Base-by-base conservation (phyloP, 2,329 filamentous ascomycete genomes). In the Ophiostoma fasciatum region DNA sequence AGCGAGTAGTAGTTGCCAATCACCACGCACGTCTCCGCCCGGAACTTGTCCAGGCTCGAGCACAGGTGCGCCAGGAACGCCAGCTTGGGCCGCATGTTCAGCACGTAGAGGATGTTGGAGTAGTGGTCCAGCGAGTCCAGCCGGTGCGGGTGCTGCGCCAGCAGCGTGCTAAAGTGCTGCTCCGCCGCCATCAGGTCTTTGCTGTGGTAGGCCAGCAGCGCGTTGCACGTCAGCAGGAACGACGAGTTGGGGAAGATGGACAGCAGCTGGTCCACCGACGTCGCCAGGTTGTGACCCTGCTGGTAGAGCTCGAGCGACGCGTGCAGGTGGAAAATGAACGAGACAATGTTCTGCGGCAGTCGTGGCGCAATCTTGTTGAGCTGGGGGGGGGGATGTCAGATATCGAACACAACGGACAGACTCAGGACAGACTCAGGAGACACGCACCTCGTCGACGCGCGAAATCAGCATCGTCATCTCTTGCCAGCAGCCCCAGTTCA, bases 401-500 rank as follows among this genome's bases (percentile, higher is more conserved):
- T 18, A n/a, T n/a, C n/a, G n/a, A n/a, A n/a, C 4, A 28, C 4
- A 21, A 57, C 57, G 90, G 79, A 57, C n/a, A n/a, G n/a, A n/a
- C n/a, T n/a, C n/a, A n/a, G n/a, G n/a, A n/a, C n/a, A n/a, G n/a
- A n/a, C n/a, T n/a, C n/a, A n/a, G n/a, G n/a, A n/a, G n/a, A n/a
- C n/a, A n/a, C n/a, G n/a, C n/a, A n/a, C n/a, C n/a, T 94, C 83
- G 55, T 94, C 85, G 8, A 80, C 68, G 23, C 80, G 76, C 25
- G 74, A 73, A 41, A 94, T 72, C 19, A 96, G 64, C 27, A 77
- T 77, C 4, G 82, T 82, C 55, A 98, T 72, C 59, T 98, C 90
- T 40, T 90, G 70, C 90, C 90, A 98, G 42, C 85, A 87, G 7
- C 85, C 84, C 90, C 90, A 98, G 52, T 96, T 94, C 71, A 87